Evolutionary conservation across 306 rosid genomes (phyloP).

Genomic region (Albizia julibrissin): DNA sequence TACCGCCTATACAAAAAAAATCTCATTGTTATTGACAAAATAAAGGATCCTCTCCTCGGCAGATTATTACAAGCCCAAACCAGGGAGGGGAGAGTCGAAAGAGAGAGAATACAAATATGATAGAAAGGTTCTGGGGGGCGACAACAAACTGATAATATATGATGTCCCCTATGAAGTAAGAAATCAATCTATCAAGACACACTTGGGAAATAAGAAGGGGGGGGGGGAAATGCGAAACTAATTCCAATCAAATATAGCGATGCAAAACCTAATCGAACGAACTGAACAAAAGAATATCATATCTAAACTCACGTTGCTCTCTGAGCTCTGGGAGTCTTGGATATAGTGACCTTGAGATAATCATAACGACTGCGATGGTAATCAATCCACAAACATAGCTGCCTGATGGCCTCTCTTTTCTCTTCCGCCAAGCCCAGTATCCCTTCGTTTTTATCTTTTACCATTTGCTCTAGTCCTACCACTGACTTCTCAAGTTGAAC

Average conservation of each 20-base stretch:
- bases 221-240: slow-evolving; percentile 29
- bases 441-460: slow-evolving; percentile 70
- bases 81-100: not conserved
- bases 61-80: not conserved
- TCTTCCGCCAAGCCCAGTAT: slow-evolving; percentile 77
- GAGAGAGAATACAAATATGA: not conserved
- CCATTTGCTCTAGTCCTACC: slow-evolving; percentile 59
- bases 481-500: slow-evolving; percentile 64
- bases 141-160: slow-evolving; percentile 18
- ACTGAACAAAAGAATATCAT: slow-evolving; percentile 23
- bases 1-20: no score
- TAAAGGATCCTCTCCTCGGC: not conserved
- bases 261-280: slow-evolving; percentile 15
- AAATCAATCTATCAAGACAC: slow-evolving; percentile 38
- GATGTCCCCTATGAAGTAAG: slow-evolving; percentile 18
- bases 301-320: slow-evolving; percentile 50
- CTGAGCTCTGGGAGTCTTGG: slow-evolving; percentile 57
- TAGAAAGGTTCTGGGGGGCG: not conserved
- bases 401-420: slow-evolving; percentile 93
- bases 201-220: not conserved
- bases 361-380: slow-evolving; percentile 80
- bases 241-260: slow-evolving; percentile 26
- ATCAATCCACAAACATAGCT: slow-evolving; percentile 89
- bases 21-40: not conserved
- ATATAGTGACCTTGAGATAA: slow-evolving; percentile 67